Evolutionary conservation across 108 stramenopile genomes (phyloP).

Genomic region (Pseudonitzschia delicatissima): DNA sequence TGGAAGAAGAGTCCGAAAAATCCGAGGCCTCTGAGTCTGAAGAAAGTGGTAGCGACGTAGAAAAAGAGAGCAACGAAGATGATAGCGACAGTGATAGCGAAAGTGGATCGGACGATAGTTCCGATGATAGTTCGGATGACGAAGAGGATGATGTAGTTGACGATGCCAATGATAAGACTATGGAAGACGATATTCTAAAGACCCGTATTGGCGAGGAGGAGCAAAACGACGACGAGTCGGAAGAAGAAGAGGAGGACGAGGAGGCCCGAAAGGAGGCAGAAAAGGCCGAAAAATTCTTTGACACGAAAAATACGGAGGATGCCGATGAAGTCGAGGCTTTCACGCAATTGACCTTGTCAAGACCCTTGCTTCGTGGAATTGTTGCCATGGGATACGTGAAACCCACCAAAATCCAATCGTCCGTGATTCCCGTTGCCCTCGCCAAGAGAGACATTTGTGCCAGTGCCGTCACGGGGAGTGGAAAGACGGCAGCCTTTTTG

Average conservation of each 20-base stretch:
- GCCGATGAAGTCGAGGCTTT: constrained; percentile 61
- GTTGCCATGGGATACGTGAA: constrained; percentile 91
- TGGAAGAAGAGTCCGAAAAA: not conserved
- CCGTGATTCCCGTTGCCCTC: constrained; percentile 89
- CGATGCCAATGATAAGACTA: constrained; percentile 30
- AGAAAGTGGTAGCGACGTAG: constrained; percentile 12
- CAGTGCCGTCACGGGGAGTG: constrained; percentile 63
- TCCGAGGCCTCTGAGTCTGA: constrained; percentile 14
- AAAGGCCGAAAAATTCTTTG: constrained; percentile 78
- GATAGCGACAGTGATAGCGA: constrained; percentile 19
- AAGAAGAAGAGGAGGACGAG: constrained; percentile 36
- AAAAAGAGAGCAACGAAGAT: constrained; percentile 29
- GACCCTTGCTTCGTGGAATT: constrained; percentile 92
- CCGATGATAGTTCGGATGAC: constrained; percentile 24
- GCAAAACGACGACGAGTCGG: constrained; percentile 33
- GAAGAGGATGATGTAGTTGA: constrained; percentile 51
- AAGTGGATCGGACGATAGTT: constrained; percentile 21
- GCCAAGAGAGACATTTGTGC: constrained; percentile 96
- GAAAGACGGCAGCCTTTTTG: constrained; percentile 97
- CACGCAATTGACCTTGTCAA: constrained; percentile 87
- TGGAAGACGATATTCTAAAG: constrained; percentile 57
- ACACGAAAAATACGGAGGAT: constrained; percentile 29
- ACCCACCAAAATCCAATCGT: constrained; percentile 94
- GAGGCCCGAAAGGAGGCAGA: constrained; percentile 62
- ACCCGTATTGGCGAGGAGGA: constrained; percentile 44